phyloP scores from a whole-genome alignment of 352 stramenopile genomes.

The Halophytophthora batemanensis region DNA sequence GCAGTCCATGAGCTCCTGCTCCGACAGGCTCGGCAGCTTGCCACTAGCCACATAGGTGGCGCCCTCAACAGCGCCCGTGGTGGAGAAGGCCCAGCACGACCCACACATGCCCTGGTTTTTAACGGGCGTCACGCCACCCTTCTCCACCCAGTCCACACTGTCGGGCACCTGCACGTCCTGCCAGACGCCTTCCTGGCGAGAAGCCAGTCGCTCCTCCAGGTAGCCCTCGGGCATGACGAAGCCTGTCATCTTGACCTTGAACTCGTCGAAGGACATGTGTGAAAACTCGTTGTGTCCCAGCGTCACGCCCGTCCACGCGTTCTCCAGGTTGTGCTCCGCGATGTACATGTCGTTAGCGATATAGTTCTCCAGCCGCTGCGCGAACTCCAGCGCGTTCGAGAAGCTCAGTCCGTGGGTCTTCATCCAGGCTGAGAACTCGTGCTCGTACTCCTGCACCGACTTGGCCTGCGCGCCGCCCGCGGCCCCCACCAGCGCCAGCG shows the following conservation, averaged over 20 bases:
- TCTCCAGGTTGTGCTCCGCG: conserved; percentile 78
- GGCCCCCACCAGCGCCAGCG: conserved; percentile 26
- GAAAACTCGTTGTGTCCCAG: conserved; percentile 59
- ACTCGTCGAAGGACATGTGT: conserved; percentile 95
- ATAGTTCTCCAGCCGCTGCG: conserved; percentile 68
- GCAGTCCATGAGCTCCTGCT: conserved; percentile 98
- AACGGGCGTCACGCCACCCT: conserved; percentile 91
- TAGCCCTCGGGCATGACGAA: conserved; percentile 49
- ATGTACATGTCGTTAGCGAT: conserved; percentile 89
- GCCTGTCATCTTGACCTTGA: conserved; percentile 70
- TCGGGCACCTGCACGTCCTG: conserved; percentile 55
- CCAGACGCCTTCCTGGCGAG: conserved; percentile 28
- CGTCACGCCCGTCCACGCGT: conserved; percentile 67
- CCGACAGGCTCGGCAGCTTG: conserved; percentile 91
- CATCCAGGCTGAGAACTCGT: conserved; percentile 73
- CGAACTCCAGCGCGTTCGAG: conserved; percentile 65
- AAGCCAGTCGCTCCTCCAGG: conserved; percentile 55
- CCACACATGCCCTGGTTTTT: conserved; percentile 95
- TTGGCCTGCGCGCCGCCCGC: conserved; percentile 31
- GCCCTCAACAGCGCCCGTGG: conserved; percentile 97
- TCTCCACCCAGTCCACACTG: conserved; percentile 92
- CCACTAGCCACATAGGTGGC: conserved; percentile 92
- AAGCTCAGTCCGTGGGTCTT: conserved; percentile 43
- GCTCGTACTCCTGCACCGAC: conserved; percentile 67
- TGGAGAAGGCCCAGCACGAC: conserved; percentile 97